Evolutionary conservation across 1,139 yeast species (phyloP).

Genomic region (Suzukiozyma palmioleophila): DNA sequence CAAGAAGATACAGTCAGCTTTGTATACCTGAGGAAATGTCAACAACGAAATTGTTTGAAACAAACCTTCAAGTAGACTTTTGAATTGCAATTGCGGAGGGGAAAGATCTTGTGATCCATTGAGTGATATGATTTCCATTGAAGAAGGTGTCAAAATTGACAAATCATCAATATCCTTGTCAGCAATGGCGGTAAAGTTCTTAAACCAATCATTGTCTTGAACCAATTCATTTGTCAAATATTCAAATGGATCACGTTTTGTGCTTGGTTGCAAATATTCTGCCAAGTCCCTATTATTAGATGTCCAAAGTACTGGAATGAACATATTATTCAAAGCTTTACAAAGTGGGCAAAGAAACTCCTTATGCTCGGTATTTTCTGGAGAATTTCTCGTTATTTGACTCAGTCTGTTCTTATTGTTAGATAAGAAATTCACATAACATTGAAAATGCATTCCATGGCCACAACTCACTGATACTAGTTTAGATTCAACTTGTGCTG

Average conservation of each 20-base stretch:
- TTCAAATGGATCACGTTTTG: slow-evolving; percentile 9
- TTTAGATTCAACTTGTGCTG: slow-evolving; percentile 36
- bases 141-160: slow-evolving; percentile 22
- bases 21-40: slow-evolving; percentile 38
- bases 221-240: slow-evolving; percentile 10
- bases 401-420: slow-evolving; percentile 52
- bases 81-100: slow-evolving; percentile 23
- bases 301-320: slow-evolving; percentile 66
- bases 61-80: slow-evolving; percentile 30
- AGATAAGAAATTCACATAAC: slow-evolving; percentile 62
- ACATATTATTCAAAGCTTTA: slow-evolving; percentile 78
- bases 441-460: slow-evolving; percentile 86
- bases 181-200: slow-evolving; percentile 16
- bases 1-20: slow-evolving; percentile 32
- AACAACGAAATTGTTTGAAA: slow-evolving; percentile 32
- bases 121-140: slow-evolving; percentile 24
- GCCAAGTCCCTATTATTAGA: slow-evolving; percentile 32
- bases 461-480: slow-evolving; percentile 81
- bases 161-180: slow-evolving; percentile 22
- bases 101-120: slow-evolving; percentile 9
- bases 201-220: slow-evolving; percentile 24
- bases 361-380: slow-evolving; percentile 65
- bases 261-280: slow-evolving; percentile 16
- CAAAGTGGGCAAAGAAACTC: slow-evolving; percentile 91
- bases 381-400: slow-evolving; percentile 78